Evolutionary conservation across 1,284 basidiomycete genomes (phyloP).

Genomic region (Boletus hoseneyae): DNA sequence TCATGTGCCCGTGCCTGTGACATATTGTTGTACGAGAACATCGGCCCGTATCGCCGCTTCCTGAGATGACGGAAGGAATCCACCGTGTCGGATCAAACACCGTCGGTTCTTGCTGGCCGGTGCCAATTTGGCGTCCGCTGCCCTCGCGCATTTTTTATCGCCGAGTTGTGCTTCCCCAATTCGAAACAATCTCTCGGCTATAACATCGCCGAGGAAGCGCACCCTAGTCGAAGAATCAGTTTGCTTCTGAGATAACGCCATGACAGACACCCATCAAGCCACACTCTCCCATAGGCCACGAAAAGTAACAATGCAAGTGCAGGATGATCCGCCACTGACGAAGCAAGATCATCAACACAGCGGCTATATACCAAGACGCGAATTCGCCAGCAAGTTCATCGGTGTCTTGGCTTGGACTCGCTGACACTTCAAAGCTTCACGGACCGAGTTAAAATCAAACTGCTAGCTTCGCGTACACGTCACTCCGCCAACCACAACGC

Average conservation of each 20-base stretch:
- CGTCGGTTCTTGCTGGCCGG: conserved; percentile 10
- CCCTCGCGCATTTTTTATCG: conserved; percentile 14
- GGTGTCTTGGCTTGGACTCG: not conserved
- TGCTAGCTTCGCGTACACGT: not conserved
- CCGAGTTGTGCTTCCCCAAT: conserved; percentile 10
- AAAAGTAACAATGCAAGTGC: conserved; percentile 1
- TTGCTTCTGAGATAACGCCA: not conserved
- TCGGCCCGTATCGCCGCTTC: conserved; percentile 10
- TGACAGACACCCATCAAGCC: not conserved
- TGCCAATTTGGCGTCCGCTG: conserved; percentile 17
- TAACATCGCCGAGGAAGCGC: conserved; percentile 2
- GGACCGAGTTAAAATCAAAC: not conserved
- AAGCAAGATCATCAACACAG: conserved; percentile 16
- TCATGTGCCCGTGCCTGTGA: conserved; percentile 9
- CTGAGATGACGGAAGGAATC: conserved; percentile 12
- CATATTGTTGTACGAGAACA: conserved; percentile 14
- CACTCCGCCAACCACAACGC: not conserved
- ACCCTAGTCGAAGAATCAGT: not conserved
- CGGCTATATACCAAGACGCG: not conserved
- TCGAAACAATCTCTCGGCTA: not conserved
- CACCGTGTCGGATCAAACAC: conserved; percentile 1
- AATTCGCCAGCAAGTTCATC: too few relatives aligned
- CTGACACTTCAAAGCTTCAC: not conserved
- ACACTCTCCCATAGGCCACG: not conserved
- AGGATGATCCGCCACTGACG: conserved; percentile 18